A percentile compares a stretch with the other conserved stretches of the same genome.
phyloP scores from a whole-genome alignment of 257 asterid species.

The Solanum clarkiae region DNA sequence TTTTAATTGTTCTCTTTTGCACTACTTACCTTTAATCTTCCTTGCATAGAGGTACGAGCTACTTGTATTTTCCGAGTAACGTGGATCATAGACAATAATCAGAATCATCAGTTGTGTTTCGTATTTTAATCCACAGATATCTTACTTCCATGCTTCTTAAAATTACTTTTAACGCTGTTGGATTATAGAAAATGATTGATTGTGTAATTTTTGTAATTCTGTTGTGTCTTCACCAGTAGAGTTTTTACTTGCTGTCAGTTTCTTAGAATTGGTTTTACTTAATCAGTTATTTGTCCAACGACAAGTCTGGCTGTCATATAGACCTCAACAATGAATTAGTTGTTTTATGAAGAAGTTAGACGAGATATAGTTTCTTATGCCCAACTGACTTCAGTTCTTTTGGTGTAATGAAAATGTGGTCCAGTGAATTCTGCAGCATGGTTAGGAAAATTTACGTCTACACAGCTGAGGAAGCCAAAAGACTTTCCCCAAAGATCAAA shows the following conservation, averaged over 20 bases:
- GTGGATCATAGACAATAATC: background rate
- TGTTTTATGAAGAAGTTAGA: background rate
- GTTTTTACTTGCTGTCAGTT: background rate
- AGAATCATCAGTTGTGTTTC: background rate
- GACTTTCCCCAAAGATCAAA: slow-evolving; percentile 71
- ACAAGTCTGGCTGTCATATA: background rate
- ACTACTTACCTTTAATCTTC: background rate
- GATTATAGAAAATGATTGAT: background rate
- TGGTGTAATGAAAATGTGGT: slow-evolving; percentile 1
- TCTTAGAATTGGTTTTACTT: background rate
- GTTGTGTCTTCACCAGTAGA: background rate
- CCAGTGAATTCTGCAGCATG: slow-evolving; percentile 91
- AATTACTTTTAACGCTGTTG: background rate
- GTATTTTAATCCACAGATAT: background rate
- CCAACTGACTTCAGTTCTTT: background rate
- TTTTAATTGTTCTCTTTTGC: background rate
- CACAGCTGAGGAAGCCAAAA: slow-evolving; percentile 77
- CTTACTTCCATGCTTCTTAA: background rate
- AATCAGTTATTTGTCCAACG: background rate
- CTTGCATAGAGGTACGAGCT: background rate
- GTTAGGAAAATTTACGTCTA: slow-evolving; percentile 75
- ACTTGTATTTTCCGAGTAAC: background rate
- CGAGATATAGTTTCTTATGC: background rate
- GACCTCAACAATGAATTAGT: background rate
- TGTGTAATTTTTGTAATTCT: background rate